phyloP scores from a whole-genome alignment of 768 basidiomycete species.

The Lentinula raphanica region DNA sequence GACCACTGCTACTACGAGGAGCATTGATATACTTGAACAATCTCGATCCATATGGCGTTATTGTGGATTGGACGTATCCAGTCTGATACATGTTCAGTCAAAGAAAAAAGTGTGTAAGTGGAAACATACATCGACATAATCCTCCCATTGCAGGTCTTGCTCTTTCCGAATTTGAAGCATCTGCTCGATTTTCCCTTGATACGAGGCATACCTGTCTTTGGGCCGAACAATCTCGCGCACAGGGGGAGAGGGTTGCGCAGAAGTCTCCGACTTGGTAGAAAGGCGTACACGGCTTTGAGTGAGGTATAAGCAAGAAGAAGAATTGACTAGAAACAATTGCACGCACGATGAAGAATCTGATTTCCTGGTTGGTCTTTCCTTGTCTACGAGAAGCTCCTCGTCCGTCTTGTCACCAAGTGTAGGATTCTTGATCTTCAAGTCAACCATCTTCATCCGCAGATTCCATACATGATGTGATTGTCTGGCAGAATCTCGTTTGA shows the following conservation, averaged over 20 bases:
- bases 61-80: constrained; percentile 58
- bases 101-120: neutral
- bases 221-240: constrained; percentile 44
- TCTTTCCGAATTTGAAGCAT: constrained; percentile 62
- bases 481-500: constrained; percentile 63
- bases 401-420: constrained; percentile 56
- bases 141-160: constrained; percentile 79
- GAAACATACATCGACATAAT: constrained; percentile 67
- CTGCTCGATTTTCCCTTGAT: constrained; percentile 60
- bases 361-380: constrained; percentile 60
- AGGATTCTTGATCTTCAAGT: constrained; percentile 75
- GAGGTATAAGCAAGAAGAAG: neutral
- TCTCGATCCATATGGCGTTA: constrained; percentile 52
- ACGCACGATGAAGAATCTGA: constrained; percentile 35
- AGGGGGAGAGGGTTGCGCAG: neutral
- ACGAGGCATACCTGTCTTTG: constrained; percentile 56
- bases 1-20: constrained; percentile 17
- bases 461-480: constrained; percentile 72
- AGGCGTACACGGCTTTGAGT: constrained; percentile 1
- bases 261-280: neutral
- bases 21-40: constrained; percentile 58
- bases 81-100: constrained; percentile 34
- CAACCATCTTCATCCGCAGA: constrained; percentile 65
- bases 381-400: constrained; percentile 70
- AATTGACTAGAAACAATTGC: constrained; percentile 8